These are phyloP conservation scores for Rhizophagus clarus DNA, from an alignment of 192 early-diverging fungal genomes.

Conservation along the genomic window DNA sequence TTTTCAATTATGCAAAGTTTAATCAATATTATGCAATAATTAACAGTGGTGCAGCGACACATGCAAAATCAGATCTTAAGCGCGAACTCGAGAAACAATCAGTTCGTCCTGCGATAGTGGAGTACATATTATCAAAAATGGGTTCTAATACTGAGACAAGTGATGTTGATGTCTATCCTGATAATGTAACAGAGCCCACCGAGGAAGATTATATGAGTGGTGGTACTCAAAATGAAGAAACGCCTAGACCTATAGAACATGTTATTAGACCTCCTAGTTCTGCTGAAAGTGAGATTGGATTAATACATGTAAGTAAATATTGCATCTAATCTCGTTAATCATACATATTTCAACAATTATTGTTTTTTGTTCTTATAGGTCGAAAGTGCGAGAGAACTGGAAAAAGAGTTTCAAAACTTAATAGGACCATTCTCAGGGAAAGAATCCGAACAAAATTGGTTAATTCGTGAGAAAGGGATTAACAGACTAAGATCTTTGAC, in stretches of 20 bases:
- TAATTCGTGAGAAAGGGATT: slow-evolving; percentile 2
- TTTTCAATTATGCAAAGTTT: neutral
- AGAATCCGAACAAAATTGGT: slow-evolving; percentile 30
- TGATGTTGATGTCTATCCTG: slow-evolving; percentile 10
- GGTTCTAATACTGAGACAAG: neutral
- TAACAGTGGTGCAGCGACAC: slow-evolving; percentile 18
- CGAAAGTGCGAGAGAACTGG: slow-evolving; percentile 28
- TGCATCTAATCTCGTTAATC: neutral
- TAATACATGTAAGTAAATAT: slow-evolving; percentile 15
- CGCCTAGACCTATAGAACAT: neutral
- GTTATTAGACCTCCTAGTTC: neutral
- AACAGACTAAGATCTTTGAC: slow-evolving; percentile 2
- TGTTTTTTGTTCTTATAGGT: neutral
- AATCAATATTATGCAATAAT: neutral
- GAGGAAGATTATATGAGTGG: slow-evolving; percentile 23
- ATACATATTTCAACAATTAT: neutral
- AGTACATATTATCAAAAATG: slow-evolving; percentile 17
- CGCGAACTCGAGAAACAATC: slow-evolving; percentile 6
- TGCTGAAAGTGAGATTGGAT: slow-evolving; percentile 18
- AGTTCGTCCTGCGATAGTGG: slow-evolving; percentile 9
- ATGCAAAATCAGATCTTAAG: slow-evolving; percentile 26
- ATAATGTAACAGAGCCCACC: neutral
- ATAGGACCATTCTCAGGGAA: slow-evolving; percentile 5
- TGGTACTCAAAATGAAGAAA: slow-evolving; percentile 11
- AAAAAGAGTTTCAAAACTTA: slow-evolving; percentile 27